phyloP scores from a whole-genome alignment of 1,284 basidiomycete species.

The Prillingera fragicola region DNA sequence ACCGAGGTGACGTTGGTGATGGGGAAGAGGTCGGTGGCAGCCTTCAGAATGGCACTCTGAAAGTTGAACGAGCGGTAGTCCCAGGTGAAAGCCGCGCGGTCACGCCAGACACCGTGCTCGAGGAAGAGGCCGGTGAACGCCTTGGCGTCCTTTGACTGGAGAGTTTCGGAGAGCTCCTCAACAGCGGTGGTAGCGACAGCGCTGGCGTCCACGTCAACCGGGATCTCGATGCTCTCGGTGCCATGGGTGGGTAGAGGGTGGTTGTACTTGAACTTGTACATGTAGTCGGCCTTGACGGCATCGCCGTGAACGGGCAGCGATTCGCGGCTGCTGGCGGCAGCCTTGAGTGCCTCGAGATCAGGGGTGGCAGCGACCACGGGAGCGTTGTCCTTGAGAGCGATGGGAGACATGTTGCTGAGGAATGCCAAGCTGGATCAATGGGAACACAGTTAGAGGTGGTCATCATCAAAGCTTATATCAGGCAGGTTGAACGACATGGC shows the following conservation, averaged over 20 bases:
- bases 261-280: constrained; percentile 30
- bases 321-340: not conserved
- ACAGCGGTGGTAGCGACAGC: constrained; percentile 5
- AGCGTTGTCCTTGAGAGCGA: no score
- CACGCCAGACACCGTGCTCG: constrained; percentile 31
- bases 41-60: constrained; percentile 40
- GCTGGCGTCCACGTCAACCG: constrained; percentile 13
- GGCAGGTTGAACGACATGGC: no score
- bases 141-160: constrained; percentile 7
- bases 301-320: not conserved
- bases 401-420: no score
- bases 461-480: no score
- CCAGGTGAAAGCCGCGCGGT: constrained; percentile 51
- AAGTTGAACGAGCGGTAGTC: constrained; percentile 61
- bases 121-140: constrained; percentile 26
- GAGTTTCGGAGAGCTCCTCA: not conserved
- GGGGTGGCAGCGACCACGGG: no score
- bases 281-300: constrained; percentile 21
- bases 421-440: no score
- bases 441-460: no score
- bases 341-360: not conserved
- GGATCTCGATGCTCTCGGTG: constrained; percentile 12
- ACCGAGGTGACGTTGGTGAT: constrained; percentile 38
- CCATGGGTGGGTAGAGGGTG: constrained; percentile 20
- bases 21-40: constrained; percentile 24